phyloP scores from a whole-genome alignment of 768 basidiomycete genomes.

The Dioszegia aurantiaca region DNA sequence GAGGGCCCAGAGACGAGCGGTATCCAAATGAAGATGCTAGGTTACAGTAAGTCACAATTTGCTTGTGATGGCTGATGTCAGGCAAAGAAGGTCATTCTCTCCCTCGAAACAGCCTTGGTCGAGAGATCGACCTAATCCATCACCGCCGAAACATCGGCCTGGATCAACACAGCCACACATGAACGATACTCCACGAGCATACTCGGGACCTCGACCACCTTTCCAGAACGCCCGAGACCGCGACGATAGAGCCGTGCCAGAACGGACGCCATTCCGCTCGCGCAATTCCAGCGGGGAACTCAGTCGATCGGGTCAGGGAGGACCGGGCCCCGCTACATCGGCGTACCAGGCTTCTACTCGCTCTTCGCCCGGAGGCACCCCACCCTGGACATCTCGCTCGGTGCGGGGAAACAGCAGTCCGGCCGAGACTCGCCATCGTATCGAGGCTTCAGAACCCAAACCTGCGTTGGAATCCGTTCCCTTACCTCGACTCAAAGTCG shows the following conservation, averaged over 20 bases:
- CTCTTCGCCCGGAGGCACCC: conserved; percentile 13
- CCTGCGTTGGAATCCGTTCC: not conserved
- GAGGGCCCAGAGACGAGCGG: conserved; percentile 20
- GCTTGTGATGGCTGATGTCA: not conserved
- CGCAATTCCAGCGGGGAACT: conserved; percentile 10
- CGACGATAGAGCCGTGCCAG: conserved; percentile 4
- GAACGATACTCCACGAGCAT: not conserved
- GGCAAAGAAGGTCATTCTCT: conserved; percentile 8
- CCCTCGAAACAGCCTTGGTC: not conserved
- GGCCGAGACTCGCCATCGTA: not conserved
- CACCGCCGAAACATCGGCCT: conserved; percentile 12
- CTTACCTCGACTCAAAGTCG: not conserved
- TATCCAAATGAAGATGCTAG: conserved; percentile 2
- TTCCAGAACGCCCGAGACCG: conserved; percentile 9
- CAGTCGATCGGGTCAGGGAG: conserved; percentile 1
- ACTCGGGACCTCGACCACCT: not conserved
- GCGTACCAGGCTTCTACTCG: conserved; percentile 16
- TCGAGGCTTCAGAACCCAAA: not conserved
- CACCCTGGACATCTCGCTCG: conserved; percentile 18
- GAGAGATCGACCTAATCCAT: conserved; percentile 10
- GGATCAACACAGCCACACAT: not conserved
- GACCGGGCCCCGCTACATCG: conserved; percentile 7
- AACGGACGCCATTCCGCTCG: not conserved
- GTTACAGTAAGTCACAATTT: not conserved
- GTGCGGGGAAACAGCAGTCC: conserved; percentile 30